Base-by-base conservation (phyloP, 371 early-diverging fungal genomes). In the Mucor piriformis region DNA sequence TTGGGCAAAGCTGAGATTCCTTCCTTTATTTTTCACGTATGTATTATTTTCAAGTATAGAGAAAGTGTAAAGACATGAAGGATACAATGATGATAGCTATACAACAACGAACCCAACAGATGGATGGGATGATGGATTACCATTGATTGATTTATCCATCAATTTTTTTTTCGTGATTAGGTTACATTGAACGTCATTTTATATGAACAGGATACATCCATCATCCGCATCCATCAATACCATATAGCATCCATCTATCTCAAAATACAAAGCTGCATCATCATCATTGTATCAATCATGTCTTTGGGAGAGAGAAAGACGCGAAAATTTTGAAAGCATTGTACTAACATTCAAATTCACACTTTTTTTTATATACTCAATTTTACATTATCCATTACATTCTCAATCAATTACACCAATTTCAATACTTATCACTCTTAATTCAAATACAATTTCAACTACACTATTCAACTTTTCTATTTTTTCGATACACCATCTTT, bases 11-110 rank as follows among this genome's bases (percentile, higher is more conserved):
- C 59, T 54, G 34, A 48, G 48, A 50, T 54, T 64, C 64, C 59
- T 64, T 64, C 64, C 64, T 64, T 64, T 64, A 58, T 64, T 64
- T 63, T 64, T 53, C 64, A 64, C 59, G 64, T 64, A 64, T 43
- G 64, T 64, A 64, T 63, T 44, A 37, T 35, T 57, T 43, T 24
- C 6, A 46, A 21, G 13, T 2, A 46, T 24, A 43, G 54, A 12
- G 54, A 29, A 43, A 13, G 42, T 35, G 42, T 40, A 40, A 35
- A 53, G 42, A 53, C 25, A 12, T 53, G 42, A 53, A 40, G 40
- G 40, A 46, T 46, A 35, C 27, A 40, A 37, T 20, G 16, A 24
- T 53, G 37, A 24, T n/a, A 35, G 27, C 27, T 13, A 40, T 25
- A 24, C 46, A 10, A 46, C 46, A 46, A 46, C 46, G 21, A 46